Conservation (phyloP, 192 early-diverging fungal species). For the Gorgonomyces haynaldii region DNA sequence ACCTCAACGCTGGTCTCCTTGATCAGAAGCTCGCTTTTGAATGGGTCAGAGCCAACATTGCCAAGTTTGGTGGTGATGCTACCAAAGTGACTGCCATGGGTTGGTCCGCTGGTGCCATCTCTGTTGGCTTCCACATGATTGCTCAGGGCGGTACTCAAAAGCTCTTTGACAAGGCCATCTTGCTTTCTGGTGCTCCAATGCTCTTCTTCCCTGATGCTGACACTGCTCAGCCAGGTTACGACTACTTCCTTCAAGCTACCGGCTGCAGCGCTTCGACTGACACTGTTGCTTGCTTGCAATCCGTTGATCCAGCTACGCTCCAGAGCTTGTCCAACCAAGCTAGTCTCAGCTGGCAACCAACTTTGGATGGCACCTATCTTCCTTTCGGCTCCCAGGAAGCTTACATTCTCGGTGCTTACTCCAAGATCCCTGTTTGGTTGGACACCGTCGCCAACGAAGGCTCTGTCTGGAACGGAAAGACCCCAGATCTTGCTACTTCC, state of each 20-base stretch:
- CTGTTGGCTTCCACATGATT: slow-evolving; percentile 8
- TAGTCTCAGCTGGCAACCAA: too few species aligned
- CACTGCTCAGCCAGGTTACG: too few species aligned
- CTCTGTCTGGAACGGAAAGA: not conserved
- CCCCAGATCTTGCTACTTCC: too few species aligned
- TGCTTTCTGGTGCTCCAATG: slow-evolving; percentile 1
- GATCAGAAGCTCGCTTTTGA: slow-evolving; percentile 30
- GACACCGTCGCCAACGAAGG: slow-evolving; percentile 1
- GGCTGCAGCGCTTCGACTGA: not conserved
- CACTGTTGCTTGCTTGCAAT: not conserved
- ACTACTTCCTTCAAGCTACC: not conserved
- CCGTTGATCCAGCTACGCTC: too few species aligned
- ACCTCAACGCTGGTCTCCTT: slow-evolving; percentile 22
- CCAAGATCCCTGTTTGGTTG: slow-evolving; percentile 3
- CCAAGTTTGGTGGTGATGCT: slow-evolving; percentile 49
- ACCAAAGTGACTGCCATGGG: slow-evolving; percentile 39
- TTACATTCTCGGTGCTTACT: too few species aligned
- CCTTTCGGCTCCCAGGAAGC: too few species aligned
- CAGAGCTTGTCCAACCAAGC: too few species aligned
- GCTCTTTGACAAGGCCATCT: slow-evolving; percentile 3
- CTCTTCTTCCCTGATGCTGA: not conserved
- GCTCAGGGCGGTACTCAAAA: not conserved
- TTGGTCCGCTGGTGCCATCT: slow-evolving; percentile 41
- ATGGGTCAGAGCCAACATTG: slow-evolving; percentile 52
- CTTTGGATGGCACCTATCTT: too few species aligned